phyloP scores from a whole-genome alignment of 371 early-diverging fungal genomes.

The Ecytonucleospora hepatopenaei region DNA sequence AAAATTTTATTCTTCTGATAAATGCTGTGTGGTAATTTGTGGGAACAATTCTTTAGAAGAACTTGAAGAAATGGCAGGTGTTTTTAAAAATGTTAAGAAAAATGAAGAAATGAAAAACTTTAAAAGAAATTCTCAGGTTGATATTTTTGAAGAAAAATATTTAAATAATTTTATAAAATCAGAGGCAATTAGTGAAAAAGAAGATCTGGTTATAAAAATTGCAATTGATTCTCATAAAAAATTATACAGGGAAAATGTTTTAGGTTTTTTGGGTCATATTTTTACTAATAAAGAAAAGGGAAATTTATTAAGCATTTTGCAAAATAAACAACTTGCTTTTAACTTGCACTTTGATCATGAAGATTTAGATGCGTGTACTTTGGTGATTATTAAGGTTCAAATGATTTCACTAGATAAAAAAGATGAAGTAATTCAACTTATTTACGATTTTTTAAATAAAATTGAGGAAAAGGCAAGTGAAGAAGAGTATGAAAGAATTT shows the following conservation, averaged over 20 bases:
- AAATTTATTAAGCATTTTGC: conserved; percentile 29
- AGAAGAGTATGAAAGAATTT: conserved; percentile 32
- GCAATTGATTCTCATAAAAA: conserved; percentile 17
- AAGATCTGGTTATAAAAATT: conserved; percentile 28
- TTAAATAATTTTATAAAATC: conserved; percentile 30
- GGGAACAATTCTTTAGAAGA: conserved; percentile 35
- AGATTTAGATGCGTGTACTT: conserved; percentile 15
- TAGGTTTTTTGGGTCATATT: conserved; percentile 25
- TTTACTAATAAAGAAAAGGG: conserved; percentile 25
- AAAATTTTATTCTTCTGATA: conserved; percentile 31
- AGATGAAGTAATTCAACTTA: conserved; percentile 2
- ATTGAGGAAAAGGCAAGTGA: neutral
- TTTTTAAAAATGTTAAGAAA: conserved; percentile 22
- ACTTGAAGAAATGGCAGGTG: conserved; percentile 14
- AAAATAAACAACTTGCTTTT: conserved; percentile 29
- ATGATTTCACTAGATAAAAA: conserved; percentile 22
- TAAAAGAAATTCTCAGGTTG: neutral
- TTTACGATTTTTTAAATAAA: neutral
- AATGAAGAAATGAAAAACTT: neutral
- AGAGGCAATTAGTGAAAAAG: conserved; percentile 33
- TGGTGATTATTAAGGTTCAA: conserved; percentile 25
- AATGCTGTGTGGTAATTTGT: conserved; percentile 47
- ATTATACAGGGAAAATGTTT: conserved; percentile 32
- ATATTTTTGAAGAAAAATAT: conserved; percentile 21
- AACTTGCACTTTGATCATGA: conserved; percentile 12